phyloP scores from a whole-genome alignment of 179 eudicot species.

The Vitellaria paradoxa region DNA sequence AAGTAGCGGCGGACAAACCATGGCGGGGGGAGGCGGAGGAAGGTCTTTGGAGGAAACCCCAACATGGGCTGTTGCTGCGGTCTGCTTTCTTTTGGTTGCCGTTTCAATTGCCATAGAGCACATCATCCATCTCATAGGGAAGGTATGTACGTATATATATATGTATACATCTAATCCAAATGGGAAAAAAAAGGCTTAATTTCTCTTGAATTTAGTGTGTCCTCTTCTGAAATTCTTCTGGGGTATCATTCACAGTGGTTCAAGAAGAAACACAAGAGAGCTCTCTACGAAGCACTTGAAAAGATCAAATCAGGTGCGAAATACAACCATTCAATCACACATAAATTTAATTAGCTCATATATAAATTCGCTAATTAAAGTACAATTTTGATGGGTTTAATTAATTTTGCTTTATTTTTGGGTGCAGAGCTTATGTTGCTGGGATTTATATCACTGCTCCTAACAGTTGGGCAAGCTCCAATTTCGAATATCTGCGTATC shows the following conservation, averaged over 20 bases:
- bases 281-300: constrained; percentile 54
- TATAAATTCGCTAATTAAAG: background rate
- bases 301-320: constrained; percentile 56
- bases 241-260: constrained; percentile 47
- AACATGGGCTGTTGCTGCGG: constrained; percentile 56
- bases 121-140: constrained; percentile 47
- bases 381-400: background rate
- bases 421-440: constrained; percentile 57
- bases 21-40: constrained; percentile 39
- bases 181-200: no score
- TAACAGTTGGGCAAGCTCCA: constrained; percentile 45
- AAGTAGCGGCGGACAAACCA: background rate
- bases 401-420: background rate
- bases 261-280: constrained; percentile 42
- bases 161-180: background rate
- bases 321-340: background rate
- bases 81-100: constrained; percentile 43
- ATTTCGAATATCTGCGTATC: constrained; percentile 50
- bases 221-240: background rate
- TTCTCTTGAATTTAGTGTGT: background rate
- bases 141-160: constrained; percentile 17
- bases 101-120: constrained; percentile 47
- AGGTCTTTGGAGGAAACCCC: constrained; percentile 52
- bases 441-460: constrained; percentile 61
- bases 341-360: background rate